Evolutionary conservation across 164 flowering plant species (phyloP).

Genomic region (Liquidambar formosana): DNA sequence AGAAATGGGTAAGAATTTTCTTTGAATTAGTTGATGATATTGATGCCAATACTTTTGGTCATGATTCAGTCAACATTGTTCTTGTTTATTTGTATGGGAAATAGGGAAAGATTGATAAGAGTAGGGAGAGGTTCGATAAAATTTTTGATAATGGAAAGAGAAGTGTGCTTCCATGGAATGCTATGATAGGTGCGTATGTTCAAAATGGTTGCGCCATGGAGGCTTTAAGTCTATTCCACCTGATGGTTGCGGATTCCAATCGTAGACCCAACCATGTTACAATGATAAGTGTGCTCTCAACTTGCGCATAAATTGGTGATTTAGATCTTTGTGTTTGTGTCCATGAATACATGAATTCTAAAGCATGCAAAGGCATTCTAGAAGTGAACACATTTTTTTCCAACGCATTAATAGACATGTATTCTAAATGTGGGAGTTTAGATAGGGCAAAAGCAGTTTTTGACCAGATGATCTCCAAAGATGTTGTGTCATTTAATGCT

Average conservation of each 20-base stretch:
- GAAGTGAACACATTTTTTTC: conserved; percentile 44
- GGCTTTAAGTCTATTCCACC: conserved; percentile 46
- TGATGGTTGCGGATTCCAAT: conserved; percentile 28
- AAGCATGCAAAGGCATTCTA: conserved; percentile 37
- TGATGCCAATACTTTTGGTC: background rate
- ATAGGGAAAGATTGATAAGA: conserved; percentile 41
- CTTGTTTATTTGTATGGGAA: conserved; percentile 62
- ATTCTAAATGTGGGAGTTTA: conserved; percentile 62
- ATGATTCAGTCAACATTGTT: conserved; percentile 29
- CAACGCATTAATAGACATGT: conserved; percentile 73
- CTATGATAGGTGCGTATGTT: conserved; percentile 50
- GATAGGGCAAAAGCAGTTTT: conserved; percentile 46
- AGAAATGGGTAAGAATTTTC: conserved; percentile 43
- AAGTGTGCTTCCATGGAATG: conserved; percentile 62
- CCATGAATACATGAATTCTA: conserved; percentile 39
- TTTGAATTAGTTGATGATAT: conserved; percentile 5
- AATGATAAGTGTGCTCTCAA: conserved; percentile 66
- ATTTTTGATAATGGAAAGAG: conserved; percentile 25
- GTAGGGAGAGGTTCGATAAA: conserved; percentile 48
- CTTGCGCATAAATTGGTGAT: conserved; percentile 70
- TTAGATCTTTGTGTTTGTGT: conserved; percentile 60
- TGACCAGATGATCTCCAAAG: conserved; percentile 35
- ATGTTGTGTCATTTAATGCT: conserved; percentile 59
- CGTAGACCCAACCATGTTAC: conserved; percentile 69
- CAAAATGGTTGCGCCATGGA: conserved; percentile 54